These are phyloP conservation scores for Stipa capillata DNA, from an alignment of 176 grass and related monocot species.

Conservation along the genomic window DNA sequence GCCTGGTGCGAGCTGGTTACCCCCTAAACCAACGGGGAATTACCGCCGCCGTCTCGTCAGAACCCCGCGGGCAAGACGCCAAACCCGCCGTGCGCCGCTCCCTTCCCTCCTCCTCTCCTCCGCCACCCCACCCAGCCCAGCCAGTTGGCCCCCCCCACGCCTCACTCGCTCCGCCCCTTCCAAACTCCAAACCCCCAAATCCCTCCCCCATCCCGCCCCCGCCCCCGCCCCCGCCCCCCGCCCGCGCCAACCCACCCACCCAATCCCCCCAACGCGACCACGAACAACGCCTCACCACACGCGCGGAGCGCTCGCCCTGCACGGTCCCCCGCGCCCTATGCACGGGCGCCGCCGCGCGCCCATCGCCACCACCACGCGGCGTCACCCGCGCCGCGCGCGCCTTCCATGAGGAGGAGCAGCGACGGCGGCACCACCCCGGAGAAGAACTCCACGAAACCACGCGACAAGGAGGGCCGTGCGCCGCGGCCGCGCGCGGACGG, in stretches of 20 bases:
- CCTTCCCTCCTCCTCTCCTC: neutral
- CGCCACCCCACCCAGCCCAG: neutral
- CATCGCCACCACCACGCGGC: neutral
- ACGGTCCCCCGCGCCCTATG: neutral
- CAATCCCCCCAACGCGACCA: neutral
- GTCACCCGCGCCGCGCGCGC: neutral
- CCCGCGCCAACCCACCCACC: constrained; percentile 16
- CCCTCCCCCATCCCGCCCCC: constrained; percentile 9
- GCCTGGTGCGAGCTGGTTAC: neutral
- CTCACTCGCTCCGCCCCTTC: neutral
- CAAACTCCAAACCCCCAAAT: constrained; percentile 23
- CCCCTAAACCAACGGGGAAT: neutral
- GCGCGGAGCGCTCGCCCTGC: neutral
- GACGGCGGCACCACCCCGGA: neutral
- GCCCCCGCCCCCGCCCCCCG: constrained; percentile 5
- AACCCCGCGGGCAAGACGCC: constrained; percentile 31
- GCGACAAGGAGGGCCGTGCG: neutral
- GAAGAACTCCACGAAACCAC: neutral
- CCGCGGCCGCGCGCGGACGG: constrained; percentile 42
- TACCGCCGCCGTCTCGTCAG: neutral
- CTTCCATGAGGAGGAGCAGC: constrained; percentile 22
- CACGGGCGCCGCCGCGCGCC: neutral
- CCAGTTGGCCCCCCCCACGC: neutral
- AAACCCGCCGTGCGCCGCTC: constrained; percentile 23
- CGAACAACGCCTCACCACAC: neutral